These are phyloP conservation scores for Yamadazyma atlantica DNA, from an alignment of 1,139 yeast species.

Conservation along the genomic window DNA sequence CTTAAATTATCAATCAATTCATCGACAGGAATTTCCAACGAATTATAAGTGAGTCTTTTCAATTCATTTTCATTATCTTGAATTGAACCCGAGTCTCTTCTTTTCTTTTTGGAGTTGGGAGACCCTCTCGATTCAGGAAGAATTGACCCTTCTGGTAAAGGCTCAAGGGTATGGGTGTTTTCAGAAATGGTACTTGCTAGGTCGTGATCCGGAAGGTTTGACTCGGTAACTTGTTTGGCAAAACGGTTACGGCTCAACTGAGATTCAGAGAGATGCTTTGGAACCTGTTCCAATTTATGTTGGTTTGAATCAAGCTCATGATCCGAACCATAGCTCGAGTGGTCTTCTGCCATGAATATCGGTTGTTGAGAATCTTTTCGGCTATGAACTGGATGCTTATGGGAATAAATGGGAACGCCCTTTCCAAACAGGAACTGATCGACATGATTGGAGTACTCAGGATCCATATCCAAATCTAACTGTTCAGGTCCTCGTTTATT, in stretches of 20 bases:
- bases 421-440: neutral
- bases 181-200: neutral
- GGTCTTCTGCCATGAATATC: constrained; percentile 5
- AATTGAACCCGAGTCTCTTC: constrained; percentile 8
- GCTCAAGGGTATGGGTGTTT: neutral
- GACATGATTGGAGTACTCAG: neutral
- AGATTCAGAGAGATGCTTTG: neutral
- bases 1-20: constrained; percentile 5
- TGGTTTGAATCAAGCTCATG: constrained; percentile 1
- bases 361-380: constrained; percentile 10
- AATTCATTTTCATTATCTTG: constrained; percentile 10
- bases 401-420: neutral
- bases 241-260: neutral
- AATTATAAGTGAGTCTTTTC: constrained; percentile 8
- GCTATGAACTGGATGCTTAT: constrained; percentile 3
- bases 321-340: constrained; percentile 1
- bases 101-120: constrained; percentile 4
- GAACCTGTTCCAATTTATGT: neutral
- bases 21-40: constrained; percentile 3
- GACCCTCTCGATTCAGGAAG: neutral
- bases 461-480: neutral
- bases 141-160: neutral
- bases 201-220: neutral
- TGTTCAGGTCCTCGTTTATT: neutral
- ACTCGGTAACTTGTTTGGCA: neutral